Conservation (phyloP, 495 filamentous ascomycete species). For the Hypoxylon fragiforme region DNA sequence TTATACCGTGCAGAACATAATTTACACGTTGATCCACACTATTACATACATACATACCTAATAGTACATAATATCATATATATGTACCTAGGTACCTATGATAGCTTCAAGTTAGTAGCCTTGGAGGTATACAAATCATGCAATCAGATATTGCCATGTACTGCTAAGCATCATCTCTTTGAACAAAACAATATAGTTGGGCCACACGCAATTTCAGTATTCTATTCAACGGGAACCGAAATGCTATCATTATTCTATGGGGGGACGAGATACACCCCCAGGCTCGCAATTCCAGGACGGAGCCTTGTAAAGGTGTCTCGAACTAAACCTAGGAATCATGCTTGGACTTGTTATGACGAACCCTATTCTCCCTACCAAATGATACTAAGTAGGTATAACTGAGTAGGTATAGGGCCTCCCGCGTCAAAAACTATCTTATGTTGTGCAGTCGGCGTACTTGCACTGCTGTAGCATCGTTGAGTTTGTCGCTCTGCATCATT, state of each 20-base stretch:
- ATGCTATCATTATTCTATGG: not conserved
- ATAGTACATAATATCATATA: not conserved
- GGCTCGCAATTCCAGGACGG: not conserved
- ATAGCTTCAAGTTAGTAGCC: too few relatives aligned
- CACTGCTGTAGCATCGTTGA: conserved; percentile 30
- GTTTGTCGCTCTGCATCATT: conserved; percentile 35
- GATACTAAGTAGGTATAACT: too few relatives aligned
- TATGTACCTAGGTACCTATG: not conserved
- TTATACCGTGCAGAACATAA: not conserved
- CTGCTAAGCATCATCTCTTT: too few relatives aligned
- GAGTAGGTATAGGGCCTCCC: not conserved
- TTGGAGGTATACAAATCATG: too few relatives aligned
- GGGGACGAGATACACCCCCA: not conserved
- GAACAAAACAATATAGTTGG: too few relatives aligned
- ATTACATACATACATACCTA: not conserved
- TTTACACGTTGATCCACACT: not conserved
- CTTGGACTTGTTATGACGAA: too few relatives aligned
- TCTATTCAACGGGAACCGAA: not conserved
- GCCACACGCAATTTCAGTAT: too few relatives aligned
- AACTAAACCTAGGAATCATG: too few relatives aligned
- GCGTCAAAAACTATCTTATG: conserved; percentile 3
- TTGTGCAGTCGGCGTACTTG: conserved; percentile 5
- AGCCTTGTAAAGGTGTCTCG: not conserved
- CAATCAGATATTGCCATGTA: too few relatives aligned
- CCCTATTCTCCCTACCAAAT: conserved; percentile 3